Conservation (phyloP, 2,329 filamentous ascomycete species). For the Coccinonectria pachysandricola region DNA sequence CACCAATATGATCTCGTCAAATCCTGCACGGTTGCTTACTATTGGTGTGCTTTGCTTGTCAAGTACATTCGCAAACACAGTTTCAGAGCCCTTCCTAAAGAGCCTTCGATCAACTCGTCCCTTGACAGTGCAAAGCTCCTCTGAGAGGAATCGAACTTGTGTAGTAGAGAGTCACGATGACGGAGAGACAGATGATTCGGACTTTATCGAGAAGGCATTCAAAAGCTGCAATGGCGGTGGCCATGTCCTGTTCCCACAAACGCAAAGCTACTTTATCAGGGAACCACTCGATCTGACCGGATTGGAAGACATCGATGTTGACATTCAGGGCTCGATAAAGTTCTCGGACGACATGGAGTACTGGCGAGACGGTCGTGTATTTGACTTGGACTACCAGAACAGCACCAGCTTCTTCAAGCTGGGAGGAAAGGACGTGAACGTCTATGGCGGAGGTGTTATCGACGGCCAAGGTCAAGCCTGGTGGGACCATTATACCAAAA, state of each 20-base stretch:
- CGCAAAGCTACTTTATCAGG: background rate
- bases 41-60: background rate
- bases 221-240: background rate
- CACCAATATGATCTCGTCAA: too few relatives aligned
- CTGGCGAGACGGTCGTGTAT: background rate
- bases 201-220: background rate
- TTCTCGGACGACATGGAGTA: background rate
- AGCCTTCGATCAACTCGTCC: slow-evolving; percentile 1
- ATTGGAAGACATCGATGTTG: background rate
- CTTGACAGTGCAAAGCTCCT: background rate
- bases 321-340: background rate
- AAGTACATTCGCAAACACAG: background rate
- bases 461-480: slow-evolving; percentile 56
- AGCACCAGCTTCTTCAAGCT: slow-evolving; percentile 5
- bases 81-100: background rate
- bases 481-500: slow-evolving; percentile 49
- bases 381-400: slow-evolving; percentile 1
- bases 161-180: slow-evolving; percentile 1
- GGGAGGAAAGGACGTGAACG: slow-evolving; percentile 35
- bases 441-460: slow-evolving; percentile 47
- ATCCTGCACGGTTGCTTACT: too few relatives aligned
- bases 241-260: background rate
- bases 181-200: background rate
- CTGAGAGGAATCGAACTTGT: background rate
- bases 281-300: background rate